phyloP scores from a whole-genome alignment of 2,329 filamentous ascomycete genomes.

The Xylaria sp. region DNA sequence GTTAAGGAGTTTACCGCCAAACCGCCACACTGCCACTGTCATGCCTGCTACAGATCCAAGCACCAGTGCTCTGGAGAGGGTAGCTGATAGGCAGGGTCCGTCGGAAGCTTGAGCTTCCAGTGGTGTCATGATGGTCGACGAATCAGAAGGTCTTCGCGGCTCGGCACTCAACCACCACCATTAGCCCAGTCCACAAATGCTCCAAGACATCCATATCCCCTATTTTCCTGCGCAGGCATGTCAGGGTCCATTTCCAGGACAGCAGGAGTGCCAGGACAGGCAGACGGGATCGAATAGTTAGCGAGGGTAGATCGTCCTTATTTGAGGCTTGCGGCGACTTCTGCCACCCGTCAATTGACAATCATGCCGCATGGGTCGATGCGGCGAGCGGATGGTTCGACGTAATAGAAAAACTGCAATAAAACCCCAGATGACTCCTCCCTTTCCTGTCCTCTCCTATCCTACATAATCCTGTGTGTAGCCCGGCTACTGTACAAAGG shows the following conservation, averaged over 20 bases:
- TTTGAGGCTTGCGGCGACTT: too few species aligned
- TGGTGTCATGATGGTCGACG: slow-evolving; percentile 23
- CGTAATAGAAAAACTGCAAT: slow-evolving; percentile 5
- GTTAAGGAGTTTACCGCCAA: slow-evolving; percentile 5
- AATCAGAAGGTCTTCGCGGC: slow-evolving; percentile 16
- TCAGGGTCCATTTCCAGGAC: neutral
- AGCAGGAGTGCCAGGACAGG: neutral
- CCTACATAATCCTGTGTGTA: neutral
- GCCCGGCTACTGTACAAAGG: too few species aligned
- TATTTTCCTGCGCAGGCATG: neutral
- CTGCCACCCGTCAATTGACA: neutral
- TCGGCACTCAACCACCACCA: neutral
- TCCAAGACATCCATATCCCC: too few species aligned
- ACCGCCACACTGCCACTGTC: neutral
- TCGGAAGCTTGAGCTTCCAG: slow-evolving; percentile 26
- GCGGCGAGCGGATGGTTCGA: slow-evolving; percentile 15
- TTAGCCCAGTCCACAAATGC: neutral
- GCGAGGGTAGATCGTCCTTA: neutral
- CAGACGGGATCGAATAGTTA: too few species aligned
- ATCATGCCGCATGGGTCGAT: slow-evolving; percentile 10
- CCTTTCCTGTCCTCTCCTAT: neutral
- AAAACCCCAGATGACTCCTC: slow-evolving; percentile 4
- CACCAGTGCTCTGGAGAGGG: slow-evolving; percentile 14
- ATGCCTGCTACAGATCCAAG: neutral
- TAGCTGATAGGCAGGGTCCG: neutral